Percentiles rank a stretch among this genome's conserved stretches.
These are phyloP conservation scores for Ascochyta koolunga DNA, from an alignment of 2,329 filamentous ascomycete genomes.

Conservation along the genomic window DNA sequence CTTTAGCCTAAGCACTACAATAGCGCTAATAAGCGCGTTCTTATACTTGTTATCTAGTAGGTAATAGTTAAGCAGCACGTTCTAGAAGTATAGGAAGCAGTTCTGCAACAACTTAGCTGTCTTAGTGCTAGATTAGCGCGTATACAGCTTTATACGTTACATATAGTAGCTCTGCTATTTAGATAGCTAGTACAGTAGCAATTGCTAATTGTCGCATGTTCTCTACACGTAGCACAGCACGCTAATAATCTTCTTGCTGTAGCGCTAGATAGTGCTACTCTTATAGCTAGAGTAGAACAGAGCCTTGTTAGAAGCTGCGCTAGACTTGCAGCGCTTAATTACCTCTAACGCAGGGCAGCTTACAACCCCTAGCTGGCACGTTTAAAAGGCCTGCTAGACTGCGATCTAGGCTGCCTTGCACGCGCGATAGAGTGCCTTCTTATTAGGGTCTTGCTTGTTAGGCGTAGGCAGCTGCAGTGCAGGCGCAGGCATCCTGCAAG, in stretches of 20 bases:
- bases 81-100: background rate
- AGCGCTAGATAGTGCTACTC: background rate
- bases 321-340: background rate
- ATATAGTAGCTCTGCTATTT: too few species aligned
- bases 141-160: too few species aligned
- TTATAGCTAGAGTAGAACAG: background rate
- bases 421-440: too few species aligned
- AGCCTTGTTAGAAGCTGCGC: background rate
- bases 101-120: too few species aligned
- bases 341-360: background rate
- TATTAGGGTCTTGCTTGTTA: too few species aligned
- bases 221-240: background rate
- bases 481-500: too few species aligned
- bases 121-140: too few species aligned
- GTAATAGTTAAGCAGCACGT: background rate
- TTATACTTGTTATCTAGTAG: background rate
- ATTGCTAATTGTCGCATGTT: too few species aligned
- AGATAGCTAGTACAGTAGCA: too few species aligned
- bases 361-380: background rate
- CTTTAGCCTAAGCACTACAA: too few species aligned
- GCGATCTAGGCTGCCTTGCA: too few species aligned
- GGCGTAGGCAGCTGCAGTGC: too few species aligned
- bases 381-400: background rate
- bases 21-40: background rate
- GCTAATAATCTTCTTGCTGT: background rate